Percentiles rank a stretch among this genome's conserved stretches.
Evolutionary conservation across 2,329 filamentous ascomycete species (phyloP).

Genomic region (Cytospora piceicola): DNA sequence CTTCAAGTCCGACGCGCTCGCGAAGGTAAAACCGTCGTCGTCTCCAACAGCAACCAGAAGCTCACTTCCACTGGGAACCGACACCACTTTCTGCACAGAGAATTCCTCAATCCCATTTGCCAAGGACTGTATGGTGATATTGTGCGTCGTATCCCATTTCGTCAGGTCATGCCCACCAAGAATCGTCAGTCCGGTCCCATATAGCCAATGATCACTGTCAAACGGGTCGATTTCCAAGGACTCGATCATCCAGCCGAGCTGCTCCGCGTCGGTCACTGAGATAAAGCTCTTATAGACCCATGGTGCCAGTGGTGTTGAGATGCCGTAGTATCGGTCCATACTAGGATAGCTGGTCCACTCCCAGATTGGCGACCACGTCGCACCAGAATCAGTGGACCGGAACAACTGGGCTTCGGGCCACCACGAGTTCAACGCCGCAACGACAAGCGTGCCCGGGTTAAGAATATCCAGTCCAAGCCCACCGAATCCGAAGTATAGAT

Average conservation of each 20-base stretch:
- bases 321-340: conserved; percentile 51
- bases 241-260: conserved; percentile 66
- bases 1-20: conserved; percentile 42
- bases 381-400: conserved; percentile 57
- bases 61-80: conserved; percentile 53
- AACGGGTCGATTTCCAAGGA: conserved; percentile 60
- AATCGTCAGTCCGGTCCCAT: conserved; percentile 55
- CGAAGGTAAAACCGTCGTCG: conserved; percentile 56
- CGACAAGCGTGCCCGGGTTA: conserved; percentile 59
- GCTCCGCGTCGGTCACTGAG: conserved; percentile 49
- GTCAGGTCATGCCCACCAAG: conserved; percentile 55
- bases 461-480: conserved; percentile 58
- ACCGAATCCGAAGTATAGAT: conserved; percentile 59
- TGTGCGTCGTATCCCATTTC: conserved; percentile 55
- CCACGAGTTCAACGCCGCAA: conserved; percentile 62
- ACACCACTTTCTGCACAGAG: conserved; percentile 53
- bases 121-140: conserved; percentile 54
- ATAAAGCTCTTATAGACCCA: conserved; percentile 58
- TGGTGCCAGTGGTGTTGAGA: conserved; percentile 52
- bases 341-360: conserved; percentile 52
- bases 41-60: conserved; percentile 57
- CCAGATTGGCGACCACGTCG: conserved; percentile 59
- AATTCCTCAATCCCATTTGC: conserved; percentile 61
- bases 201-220: conserved; percentile 64
- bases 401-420: conserved; percentile 62